These are phyloP conservation scores for Penicillium sp. DNA, from an alignment of 2,329 filamentous ascomycete genomes.

Conservation along the genomic window DNA sequence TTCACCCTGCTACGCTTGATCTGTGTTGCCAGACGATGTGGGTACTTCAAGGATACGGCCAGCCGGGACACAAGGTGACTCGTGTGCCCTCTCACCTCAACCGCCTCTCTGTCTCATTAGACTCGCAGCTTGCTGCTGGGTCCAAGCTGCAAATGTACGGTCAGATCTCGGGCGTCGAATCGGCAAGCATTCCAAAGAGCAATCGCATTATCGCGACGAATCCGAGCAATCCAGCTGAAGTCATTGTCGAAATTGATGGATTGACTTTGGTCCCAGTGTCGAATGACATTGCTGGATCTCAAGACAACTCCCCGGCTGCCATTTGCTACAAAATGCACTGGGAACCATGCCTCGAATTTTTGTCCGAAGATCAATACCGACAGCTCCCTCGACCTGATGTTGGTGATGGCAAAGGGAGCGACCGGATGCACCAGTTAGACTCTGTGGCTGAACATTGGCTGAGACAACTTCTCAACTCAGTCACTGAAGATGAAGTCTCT, in stretches of 20 bases:
- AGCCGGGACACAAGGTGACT: constrained; percentile 10
- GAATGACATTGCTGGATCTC: constrained; percentile 14
- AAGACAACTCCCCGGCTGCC: constrained; percentile 8
- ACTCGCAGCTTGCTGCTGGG: constrained; percentile 7
- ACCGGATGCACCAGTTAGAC: constrained; percentile 13
- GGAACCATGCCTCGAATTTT: constrained; percentile 20
- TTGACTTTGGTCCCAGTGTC: constrained; percentile 16
- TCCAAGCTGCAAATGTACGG: constrained; percentile 13
- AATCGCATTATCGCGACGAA: constrained; percentile 16
- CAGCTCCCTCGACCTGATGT: constrained; percentile 11
- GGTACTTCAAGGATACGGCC: constrained; percentile 13
- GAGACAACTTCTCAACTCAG: constrained; percentile 5
- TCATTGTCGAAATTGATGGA: constrained; percentile 13
- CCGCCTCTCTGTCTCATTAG: constrained; percentile 10
- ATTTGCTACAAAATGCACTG: constrained; percentile 21
- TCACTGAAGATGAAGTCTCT: constrained; percentile 10
- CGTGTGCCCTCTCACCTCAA: constrained; percentile 17
- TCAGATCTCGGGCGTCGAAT: constrained; percentile 3
- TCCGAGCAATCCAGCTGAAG: constrained; percentile 6
- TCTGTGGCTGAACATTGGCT: constrained; percentile 16
- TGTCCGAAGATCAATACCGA: constrained; percentile 14
- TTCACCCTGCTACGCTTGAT: constrained; percentile 18
- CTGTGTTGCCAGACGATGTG: constrained; percentile 17
- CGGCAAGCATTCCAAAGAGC: constrained; percentile 7
- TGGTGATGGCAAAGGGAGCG: constrained; percentile 5